These are phyloP conservation scores for Globisporangium canariense DNA, from an alignment of 352 stramenopile species.

Conservation along the genomic window DNA sequence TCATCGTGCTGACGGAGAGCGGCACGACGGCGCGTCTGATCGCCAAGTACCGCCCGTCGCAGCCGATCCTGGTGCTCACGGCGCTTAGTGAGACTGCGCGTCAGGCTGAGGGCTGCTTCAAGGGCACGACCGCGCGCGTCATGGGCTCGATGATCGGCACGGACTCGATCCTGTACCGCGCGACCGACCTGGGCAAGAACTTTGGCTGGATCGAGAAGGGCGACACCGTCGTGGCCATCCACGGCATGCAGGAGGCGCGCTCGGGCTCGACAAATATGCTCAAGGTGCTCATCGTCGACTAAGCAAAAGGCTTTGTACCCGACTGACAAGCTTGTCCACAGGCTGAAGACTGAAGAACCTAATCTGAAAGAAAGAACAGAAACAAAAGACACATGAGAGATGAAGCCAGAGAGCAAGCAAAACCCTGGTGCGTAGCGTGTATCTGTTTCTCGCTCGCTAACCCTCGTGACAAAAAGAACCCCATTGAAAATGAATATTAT, in stretches of 20 bases:
- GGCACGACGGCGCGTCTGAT: constrained; percentile 93
- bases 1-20: constrained; percentile 96
- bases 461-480: not conserved
- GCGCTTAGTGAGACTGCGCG: constrained; percentile 51
- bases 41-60: constrained; percentile 91
- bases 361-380: not conserved
- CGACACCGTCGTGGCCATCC: constrained; percentile 86
- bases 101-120: constrained; percentile 65
- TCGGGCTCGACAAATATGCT: constrained; percentile 91
- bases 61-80: constrained; percentile 85
- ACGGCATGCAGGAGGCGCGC: constrained; percentile 87
- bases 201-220: constrained; percentile 85
- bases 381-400: not conserved
- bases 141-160: constrained; percentile 89
- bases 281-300: constrained; percentile 88
- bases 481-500: not conserved
- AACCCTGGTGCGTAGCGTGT: not conserved
- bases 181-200: constrained; percentile 84
- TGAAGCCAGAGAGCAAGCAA: not conserved
- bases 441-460: not conserved
- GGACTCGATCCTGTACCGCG: constrained; percentile 88
- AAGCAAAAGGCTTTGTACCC: constrained; percentile 17
- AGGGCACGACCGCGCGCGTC: constrained; percentile 61
- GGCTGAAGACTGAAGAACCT: not conserved
- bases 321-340: not conserved